These are phyloP conservation scores for Fomitopsis serialis DNA, from an alignment of 768 basidiomycete genomes.

Conservation along the genomic window DNA sequence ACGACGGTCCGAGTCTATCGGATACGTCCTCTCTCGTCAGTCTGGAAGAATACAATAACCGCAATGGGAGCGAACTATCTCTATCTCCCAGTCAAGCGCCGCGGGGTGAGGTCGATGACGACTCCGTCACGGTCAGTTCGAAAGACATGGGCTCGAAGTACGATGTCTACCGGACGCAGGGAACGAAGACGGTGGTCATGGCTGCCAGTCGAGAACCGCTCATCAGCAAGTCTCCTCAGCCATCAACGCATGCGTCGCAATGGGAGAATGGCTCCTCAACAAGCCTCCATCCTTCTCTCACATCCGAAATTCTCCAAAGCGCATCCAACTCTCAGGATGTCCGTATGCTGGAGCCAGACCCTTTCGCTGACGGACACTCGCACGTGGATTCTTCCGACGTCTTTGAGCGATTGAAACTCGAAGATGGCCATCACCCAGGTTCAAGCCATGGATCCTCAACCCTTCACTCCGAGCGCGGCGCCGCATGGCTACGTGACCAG, in stretches of 20 bases:
- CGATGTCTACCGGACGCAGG: slow-evolving; percentile 14
- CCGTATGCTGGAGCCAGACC: slow-evolving; percentile 4
- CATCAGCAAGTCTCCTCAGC: slow-evolving; percentile 3
- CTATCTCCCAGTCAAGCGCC: slow-evolving; percentile 40
- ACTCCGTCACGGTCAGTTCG: slow-evolving; percentile 73
- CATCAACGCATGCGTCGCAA: background rate
- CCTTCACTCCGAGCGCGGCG: slow-evolving; percentile 60
- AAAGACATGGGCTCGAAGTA: slow-evolving; percentile 42
- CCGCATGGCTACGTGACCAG: slow-evolving; percentile 82
- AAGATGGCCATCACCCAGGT: slow-evolving; percentile 35
- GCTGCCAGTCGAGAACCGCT: slow-evolving; percentile 20
- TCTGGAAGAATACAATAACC: slow-evolving; percentile 61
- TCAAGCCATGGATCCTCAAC: slow-evolving; percentile 34
- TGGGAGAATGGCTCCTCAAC: slow-evolving; percentile 10
- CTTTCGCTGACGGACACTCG: slow-evolving; percentile 1
- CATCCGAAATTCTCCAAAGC: slow-evolving; percentile 10
- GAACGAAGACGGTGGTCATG: slow-evolving; percentile 20
- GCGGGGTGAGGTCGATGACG: slow-evolving; percentile 52
- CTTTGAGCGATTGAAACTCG: slow-evolving; percentile 51
- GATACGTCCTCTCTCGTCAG: slow-evolving; percentile 83
- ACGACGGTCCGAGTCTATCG: slow-evolving; percentile 86
- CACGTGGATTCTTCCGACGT: slow-evolving; percentile 9
- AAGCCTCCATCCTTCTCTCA: background rate
- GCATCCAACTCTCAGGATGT: slow-evolving; percentile 6
- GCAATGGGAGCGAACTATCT: slow-evolving; percentile 53